phyloP scores from a whole-genome alignment of 768 basidiomycete genomes.

The Glaciozyma antarctica region DNA sequence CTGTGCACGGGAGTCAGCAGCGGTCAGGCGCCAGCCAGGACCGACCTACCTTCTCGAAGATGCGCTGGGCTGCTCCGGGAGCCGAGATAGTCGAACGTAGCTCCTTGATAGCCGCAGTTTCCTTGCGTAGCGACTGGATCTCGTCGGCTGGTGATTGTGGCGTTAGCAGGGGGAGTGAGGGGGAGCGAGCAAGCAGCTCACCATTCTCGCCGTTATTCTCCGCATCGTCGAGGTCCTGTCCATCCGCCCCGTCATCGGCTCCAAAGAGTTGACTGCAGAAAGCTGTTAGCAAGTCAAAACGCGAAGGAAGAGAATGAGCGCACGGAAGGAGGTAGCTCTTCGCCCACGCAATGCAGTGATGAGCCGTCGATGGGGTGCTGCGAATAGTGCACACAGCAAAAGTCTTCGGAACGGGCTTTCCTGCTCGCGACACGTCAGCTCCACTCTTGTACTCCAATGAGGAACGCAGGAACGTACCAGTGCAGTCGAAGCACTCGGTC shows the following conservation, averaged over 20 bases:
- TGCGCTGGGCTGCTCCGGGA: constrained; percentile 54
- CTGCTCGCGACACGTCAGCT: neutral
- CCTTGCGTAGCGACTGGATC: constrained; percentile 78
- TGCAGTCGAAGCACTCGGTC: constrained; percentile 93
- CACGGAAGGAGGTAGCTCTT: constrained; percentile 92
- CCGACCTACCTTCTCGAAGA: constrained; percentile 67
- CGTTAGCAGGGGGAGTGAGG: neutral
- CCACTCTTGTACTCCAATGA: no score
- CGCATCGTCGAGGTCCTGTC: constrained; percentile 77
- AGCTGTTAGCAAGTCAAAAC: neutral
- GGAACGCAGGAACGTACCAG: constrained; percentile 34
- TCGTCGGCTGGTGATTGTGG: constrained; percentile 57
- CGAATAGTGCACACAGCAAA: constrained; percentile 98
- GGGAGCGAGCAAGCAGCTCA: constrained; percentile 38
- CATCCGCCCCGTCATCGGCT: constrained; percentile 61
- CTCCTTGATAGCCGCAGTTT: constrained; percentile 75
- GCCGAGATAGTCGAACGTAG: constrained; percentile 60
- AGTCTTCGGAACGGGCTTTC: constrained; percentile 79
- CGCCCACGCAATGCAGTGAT: constrained; percentile 98
- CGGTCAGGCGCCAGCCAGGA: neutral
- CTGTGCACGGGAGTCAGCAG: constrained; percentile 42
- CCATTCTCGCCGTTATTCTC: constrained; percentile 90
- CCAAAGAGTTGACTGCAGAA: constrained; percentile 75
- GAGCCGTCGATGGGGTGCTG: constrained; percentile 90
- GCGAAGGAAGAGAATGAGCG: constrained; percentile 35